These are phyloP conservation scores for Penicillium sp. DNA, from an alignment of 2,329 filamentous ascomycete species.

Conservation along the genomic window DNA sequence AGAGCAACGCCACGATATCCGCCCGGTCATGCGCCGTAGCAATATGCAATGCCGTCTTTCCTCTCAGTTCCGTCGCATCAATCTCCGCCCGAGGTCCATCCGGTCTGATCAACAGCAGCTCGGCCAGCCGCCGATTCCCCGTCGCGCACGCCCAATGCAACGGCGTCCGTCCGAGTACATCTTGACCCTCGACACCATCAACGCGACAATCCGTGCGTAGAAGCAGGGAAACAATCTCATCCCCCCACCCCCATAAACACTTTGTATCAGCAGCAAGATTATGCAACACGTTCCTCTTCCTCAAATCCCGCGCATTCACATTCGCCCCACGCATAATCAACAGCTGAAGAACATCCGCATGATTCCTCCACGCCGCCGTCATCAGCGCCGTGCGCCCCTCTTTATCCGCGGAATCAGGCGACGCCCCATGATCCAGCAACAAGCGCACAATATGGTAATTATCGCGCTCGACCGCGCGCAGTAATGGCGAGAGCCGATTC, in stretches of 20 bases:
- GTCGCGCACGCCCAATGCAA: constrained; percentile 56
- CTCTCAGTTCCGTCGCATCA: constrained; percentile 38
- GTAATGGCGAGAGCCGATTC: constrained; percentile 31
- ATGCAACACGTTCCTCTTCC: constrained; percentile 34
- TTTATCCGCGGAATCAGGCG: constrained; percentile 38
- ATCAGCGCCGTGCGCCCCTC: constrained; percentile 43
- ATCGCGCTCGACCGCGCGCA: constrained; percentile 37
- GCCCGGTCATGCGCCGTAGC: constrained; percentile 43
- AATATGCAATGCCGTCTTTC: constrained; percentile 47
- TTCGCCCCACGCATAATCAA: constrained; percentile 35
- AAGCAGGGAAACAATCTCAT: constrained; percentile 41
- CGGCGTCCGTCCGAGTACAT: constrained; percentile 48
- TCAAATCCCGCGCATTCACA: constrained; percentile 31
- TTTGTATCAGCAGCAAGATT: constrained; percentile 44
- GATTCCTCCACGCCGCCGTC: constrained; percentile 43
- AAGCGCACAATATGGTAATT: constrained; percentile 43
- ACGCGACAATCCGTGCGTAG: constrained; percentile 38
- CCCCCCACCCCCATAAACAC: constrained; percentile 42
- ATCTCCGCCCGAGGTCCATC: constrained; percentile 37
- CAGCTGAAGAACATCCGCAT: constrained; percentile 36
- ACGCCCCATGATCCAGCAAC: constrained; percentile 35
- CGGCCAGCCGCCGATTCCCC: constrained; percentile 48
- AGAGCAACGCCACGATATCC: constrained; percentile 37
- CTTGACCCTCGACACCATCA: constrained; percentile 38
- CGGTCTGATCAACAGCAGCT: constrained; percentile 41